Conservation (phyloP, 73 alveolate species). For the Paramecium tetraurelia region DNA sequence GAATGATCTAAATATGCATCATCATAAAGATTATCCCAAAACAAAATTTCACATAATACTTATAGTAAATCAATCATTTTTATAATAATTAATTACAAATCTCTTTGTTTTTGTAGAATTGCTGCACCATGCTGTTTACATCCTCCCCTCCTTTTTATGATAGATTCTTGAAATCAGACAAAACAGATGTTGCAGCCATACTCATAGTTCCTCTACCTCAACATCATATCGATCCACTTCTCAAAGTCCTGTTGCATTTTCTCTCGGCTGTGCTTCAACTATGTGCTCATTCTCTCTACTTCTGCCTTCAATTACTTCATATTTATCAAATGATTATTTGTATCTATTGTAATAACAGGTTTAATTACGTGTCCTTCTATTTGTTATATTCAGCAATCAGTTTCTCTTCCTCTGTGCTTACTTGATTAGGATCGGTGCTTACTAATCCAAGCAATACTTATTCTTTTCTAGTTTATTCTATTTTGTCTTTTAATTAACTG, state of each 20-base stretch:
- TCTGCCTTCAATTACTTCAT: slow-evolving; percentile 80
- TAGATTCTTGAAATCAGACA: background rate
- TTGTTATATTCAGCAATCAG: slow-evolving; percentile 61
- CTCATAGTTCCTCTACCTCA: slow-evolving; percentile 46
- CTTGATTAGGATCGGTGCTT: slow-evolving; percentile 65
- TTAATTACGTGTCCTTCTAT: slow-evolving; percentile 62
- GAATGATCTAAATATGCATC: slow-evolving; percentile 4
- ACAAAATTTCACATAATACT: background rate
- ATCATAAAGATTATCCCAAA: background rate
- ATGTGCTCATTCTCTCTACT: slow-evolving; percentile 76
- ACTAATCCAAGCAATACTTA: slow-evolving; percentile 83
- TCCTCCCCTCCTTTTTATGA: background rate
- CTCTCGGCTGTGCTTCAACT: slow-evolving; percentile 70
- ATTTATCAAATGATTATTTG: slow-evolving; percentile 64
- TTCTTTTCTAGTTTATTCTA: slow-evolving; percentile 82
- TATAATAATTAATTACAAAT: slow-evolving; percentile 36
- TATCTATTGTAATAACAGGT: background rate
- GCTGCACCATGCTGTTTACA: slow-evolving; percentile 11
- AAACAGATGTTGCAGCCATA: background rate
- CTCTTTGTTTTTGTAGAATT: slow-evolving; percentile 5
- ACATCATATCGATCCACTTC: slow-evolving; percentile 82
- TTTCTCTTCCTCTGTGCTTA: slow-evolving; percentile 71
- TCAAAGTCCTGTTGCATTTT: slow-evolving; percentile 84
- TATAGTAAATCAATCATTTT: background rate
- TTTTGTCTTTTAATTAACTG: slow-evolving; percentile 65